Percentiles rank a stretch among this genome's conserved stretches.
Evolutionary conservation across 2,329 filamentous ascomycete species (phyloP).

Genomic region (Xylaria sp.): DNA sequence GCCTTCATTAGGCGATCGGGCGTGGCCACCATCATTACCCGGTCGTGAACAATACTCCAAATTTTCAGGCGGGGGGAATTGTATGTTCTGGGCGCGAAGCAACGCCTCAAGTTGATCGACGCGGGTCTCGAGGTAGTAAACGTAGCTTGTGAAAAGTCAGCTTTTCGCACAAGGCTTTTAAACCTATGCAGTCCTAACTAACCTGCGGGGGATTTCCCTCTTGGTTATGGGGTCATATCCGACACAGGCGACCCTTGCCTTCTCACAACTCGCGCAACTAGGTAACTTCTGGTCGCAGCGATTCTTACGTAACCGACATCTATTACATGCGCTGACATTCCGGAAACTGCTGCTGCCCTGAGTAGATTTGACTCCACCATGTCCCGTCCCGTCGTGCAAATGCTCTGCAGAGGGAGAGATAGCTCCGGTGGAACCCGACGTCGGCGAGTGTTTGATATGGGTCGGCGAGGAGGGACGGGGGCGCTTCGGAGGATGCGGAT

Average conservation of each 20-base stretch:
- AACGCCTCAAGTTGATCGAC: slow-evolving; percentile 85
- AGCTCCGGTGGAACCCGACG: slow-evolving; percentile 54
- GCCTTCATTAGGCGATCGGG: slow-evolving; percentile 52
- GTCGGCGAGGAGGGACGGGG: slow-evolving; percentile 63
- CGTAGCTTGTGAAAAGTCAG: slow-evolving; percentile 70
- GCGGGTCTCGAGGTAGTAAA: slow-evolving; percentile 91
- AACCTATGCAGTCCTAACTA: slow-evolving; percentile 57
- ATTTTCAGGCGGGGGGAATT: slow-evolving; percentile 76
- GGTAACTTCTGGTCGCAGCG: slow-evolving; percentile 93
- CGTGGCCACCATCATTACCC: slow-evolving; percentile 52
- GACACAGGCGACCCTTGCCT: slow-evolving; percentile 90
- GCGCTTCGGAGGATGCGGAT: slow-evolving; percentile 68
- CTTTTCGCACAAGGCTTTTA: slow-evolving; percentile 6
- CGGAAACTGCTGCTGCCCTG: slow-evolving; percentile 75
- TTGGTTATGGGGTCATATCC: slow-evolving; percentile 98
- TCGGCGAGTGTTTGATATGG: slow-evolving; percentile 55
- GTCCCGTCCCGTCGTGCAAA: slow-evolving; percentile 48
- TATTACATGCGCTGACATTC: slow-evolving; percentile 94
- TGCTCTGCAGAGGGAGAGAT: slow-evolving; percentile 49
- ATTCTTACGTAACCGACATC: slow-evolving; percentile 92
- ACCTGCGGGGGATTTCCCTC: slow-evolving; percentile 91
- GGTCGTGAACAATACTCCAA: slow-evolving; percentile 73
- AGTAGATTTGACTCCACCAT: slow-evolving; percentile 58
- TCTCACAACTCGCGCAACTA: slow-evolving; percentile 90
- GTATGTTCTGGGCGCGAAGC: slow-evolving; percentile 74